Percentiles rank a stretch among this genome's conserved stretches.
Evolutionary conservation across 164 flowering plant genomes (phyloP).

Genomic region (Piper longum): DNA sequence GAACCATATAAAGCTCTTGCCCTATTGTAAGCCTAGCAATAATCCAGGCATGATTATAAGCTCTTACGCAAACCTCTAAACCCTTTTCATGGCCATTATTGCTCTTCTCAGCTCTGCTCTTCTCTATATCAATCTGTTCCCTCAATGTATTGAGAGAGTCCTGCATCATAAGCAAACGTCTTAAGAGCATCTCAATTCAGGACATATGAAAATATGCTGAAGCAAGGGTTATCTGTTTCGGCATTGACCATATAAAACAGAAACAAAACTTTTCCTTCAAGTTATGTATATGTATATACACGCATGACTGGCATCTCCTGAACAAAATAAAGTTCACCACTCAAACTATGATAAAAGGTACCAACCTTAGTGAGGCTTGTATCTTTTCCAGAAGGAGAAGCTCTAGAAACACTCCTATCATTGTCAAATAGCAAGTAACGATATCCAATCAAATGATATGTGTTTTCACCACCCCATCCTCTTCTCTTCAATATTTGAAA

Average conservation of each 20-base stretch:
- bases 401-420: slow-evolving; percentile 68
- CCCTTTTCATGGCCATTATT: slow-evolving; percentile 48
- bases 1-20: slow-evolving; percentile 85
- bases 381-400: slow-evolving; percentile 89
- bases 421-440: slow-evolving; percentile 75
- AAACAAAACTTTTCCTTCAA: not conserved
- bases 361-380: slow-evolving; percentile 81
- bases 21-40: slow-evolving; percentile 66
- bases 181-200: not conserved
- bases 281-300: not conserved
- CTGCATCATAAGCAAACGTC: slow-evolving; percentile 20
- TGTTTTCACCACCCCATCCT: slow-evolving; percentile 99
- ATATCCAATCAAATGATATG: slow-evolving; percentile 92
- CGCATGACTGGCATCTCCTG: not conserved
- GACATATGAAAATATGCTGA: not conserved
- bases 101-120: slow-evolving; percentile 42
- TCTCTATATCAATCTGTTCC: slow-evolving; percentile 78
- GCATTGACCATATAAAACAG: not conserved
- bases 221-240: not conserved
- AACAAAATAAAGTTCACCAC: not conserved
- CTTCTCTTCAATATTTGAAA: slow-evolving; percentile 82
- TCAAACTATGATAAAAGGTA: not conserved
- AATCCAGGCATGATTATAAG: slow-evolving; percentile 85
- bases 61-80: slow-evolving; percentile 74
- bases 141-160: slow-evolving; percentile 70